These are phyloP conservation scores for Colletotrichum lupini DNA, from an alignment of 2,329 filamentous ascomycete species.

Conservation along the genomic window DNA sequence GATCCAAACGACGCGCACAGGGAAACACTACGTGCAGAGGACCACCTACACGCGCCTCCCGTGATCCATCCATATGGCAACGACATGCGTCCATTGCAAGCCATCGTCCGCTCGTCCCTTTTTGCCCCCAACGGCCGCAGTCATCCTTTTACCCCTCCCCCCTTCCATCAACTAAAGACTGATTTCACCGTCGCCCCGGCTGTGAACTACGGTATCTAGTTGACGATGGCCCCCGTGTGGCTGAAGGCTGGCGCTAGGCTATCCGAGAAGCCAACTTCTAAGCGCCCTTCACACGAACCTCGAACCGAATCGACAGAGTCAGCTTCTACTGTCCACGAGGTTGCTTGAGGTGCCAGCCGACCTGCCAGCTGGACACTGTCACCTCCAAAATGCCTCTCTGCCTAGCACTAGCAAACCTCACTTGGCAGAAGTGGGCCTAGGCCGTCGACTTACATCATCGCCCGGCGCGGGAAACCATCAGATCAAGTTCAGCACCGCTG, in stretches of 20 bases:
- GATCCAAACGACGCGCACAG: neutral
- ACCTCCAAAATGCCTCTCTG: conserved; percentile 19
- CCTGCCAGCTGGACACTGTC: conserved; percentile 4
- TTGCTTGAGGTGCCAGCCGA: neutral
- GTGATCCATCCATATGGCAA: neutral
- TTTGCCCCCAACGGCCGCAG: neutral
- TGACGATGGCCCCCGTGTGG: conserved; percentile 17
- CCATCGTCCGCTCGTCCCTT: neutral
- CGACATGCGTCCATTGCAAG: conserved; percentile 16
- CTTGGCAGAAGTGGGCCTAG: conserved; percentile 30
- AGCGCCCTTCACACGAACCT: conserved; percentile 16
- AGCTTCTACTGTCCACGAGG: neutral
- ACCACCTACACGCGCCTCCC: neutral
- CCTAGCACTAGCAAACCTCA: conserved; percentile 19
- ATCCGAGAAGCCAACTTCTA: conserved; percentile 9
- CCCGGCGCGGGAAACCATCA: conserved; percentile 17
- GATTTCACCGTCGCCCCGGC: neutral
- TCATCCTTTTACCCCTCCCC: neutral
- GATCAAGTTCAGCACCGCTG: neutral
- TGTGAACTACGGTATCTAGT: neutral
- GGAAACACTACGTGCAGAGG: neutral
- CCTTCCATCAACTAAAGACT: neutral
- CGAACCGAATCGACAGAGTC: conserved; percentile 24
- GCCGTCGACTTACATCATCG: conserved; percentile 29
- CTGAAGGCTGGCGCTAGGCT: conserved; percentile 19